Evolutionary conservation across 2,329 filamentous ascomycete genomes (phyloP).

Genomic region (Trichoderma atroviride): DNA sequence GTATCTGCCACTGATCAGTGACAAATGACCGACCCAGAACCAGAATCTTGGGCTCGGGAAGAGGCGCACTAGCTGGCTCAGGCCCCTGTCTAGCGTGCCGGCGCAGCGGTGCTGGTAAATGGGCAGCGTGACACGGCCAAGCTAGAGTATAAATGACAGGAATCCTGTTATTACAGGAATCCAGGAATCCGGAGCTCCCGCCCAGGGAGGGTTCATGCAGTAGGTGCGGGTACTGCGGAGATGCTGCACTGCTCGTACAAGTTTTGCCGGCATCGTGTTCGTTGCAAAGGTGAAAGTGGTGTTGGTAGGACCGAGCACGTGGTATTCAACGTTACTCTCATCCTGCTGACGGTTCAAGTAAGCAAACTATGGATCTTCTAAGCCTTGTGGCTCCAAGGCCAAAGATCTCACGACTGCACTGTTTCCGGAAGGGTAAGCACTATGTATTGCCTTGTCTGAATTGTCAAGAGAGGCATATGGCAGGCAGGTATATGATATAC

Average conservation of each 20-base stretch:
- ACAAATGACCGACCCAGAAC: slow-evolving; percentile 19
- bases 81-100: slow-evolving; percentile 24
- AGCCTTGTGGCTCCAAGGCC: neutral
- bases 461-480: neutral
- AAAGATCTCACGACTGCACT: neutral
- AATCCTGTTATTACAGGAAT: neutral
- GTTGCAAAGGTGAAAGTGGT: neutral
- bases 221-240: neutral
- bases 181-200: slow-evolving; percentile 9
- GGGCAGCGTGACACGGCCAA: neutral
- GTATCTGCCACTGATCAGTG: neutral
- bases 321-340: slow-evolving; percentile 11
- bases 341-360: slow-evolving; percentile 1
- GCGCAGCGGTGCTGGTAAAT: slow-evolving; percentile 13
- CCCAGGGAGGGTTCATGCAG: neutral
- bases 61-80: slow-evolving; percentile 20
- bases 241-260: neutral
- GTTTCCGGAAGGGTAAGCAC: neutral
- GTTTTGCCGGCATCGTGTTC: neutral
- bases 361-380: slow-evolving; percentile 12
- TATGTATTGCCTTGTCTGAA: neutral
- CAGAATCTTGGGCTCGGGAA: slow-evolving; percentile 26
- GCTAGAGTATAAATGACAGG: neutral
- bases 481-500: neutral
- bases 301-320: neutral